A percentile compares a stretch with the other conserved stretches of the same genome.
Conservation (phyloP, 306 rosid genomes). For the Quercus suber region DNA sequence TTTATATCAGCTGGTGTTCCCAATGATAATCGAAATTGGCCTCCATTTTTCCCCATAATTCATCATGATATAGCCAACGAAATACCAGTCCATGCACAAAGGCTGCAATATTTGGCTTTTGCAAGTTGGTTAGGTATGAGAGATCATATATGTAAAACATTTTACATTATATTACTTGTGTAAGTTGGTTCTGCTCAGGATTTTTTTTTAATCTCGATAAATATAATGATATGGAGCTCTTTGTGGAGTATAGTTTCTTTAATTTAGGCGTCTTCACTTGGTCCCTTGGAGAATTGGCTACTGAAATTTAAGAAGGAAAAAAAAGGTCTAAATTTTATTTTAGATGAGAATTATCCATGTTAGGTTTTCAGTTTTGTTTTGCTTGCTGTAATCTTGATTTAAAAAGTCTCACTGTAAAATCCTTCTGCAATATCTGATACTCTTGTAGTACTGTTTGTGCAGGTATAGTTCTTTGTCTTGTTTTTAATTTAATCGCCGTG, state of each 20-base stretch:
- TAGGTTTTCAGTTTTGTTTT: not conserved
- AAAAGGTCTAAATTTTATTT: too few relatives aligned
- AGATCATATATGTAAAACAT: constrained; percentile 19
- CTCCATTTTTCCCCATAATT: constrained; percentile 89
- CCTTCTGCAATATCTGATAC: not conserved
- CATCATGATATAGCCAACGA: constrained; percentile 98
- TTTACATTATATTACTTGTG: not conserved
- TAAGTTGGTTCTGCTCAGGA: not conserved
- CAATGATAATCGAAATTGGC: constrained; percentile 90
- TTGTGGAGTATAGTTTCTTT: not conserved
- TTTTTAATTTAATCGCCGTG: constrained; percentile 79
- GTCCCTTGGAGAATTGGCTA: not conserved
- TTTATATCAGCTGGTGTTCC: constrained; percentile 66
- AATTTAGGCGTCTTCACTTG: not conserved
- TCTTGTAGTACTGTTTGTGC: constrained; percentile 27
- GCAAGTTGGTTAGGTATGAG: constrained; percentile 95
- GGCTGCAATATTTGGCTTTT: constrained; percentile 91
- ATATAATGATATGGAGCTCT: not conserved
- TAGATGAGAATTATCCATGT: too few relatives aligned
- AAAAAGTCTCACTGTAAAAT: not conserved
- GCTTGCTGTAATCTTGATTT: not conserved
- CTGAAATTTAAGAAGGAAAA: too few relatives aligned
- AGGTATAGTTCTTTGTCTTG: constrained; percentile 91
- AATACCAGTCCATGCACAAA: constrained; percentile 95
- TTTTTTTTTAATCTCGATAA: not conserved